These are phyloP conservation scores for Monilinia vaccinii-corymbosi DNA, from an alignment of 2,329 filamentous ascomycete species.

Conservation along the genomic window DNA sequence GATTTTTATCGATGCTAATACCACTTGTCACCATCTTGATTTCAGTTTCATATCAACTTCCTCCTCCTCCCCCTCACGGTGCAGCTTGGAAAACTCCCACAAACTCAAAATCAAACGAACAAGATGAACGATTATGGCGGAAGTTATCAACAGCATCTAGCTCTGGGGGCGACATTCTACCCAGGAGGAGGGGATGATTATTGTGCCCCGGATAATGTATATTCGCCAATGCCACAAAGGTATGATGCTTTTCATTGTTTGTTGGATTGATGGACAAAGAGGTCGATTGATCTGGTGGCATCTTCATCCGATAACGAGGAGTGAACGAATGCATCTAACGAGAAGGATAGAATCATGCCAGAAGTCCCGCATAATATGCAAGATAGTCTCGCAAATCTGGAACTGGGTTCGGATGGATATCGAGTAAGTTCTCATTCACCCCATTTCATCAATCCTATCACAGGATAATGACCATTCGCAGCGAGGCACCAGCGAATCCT, in stretches of 20 bases:
- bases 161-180: constrained; percentile 54
- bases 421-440: constrained; percentile 22
- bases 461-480: constrained; percentile 14
- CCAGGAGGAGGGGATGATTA: constrained; percentile 60
- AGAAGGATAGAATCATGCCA: constrained; percentile 68
- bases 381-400: constrained; percentile 83
- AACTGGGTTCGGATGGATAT: constrained; percentile 55
- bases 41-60: constrained; percentile 4
- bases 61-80: constrained; percentile 3
- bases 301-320: background rate
- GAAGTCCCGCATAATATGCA: constrained; percentile 97
- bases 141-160: constrained; percentile 18
- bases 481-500: constrained; percentile 12
- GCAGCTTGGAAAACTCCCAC: background rate
- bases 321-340: constrained; percentile 6
- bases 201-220: constrained; percentile 48
- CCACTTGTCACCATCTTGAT: background rate
- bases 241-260: constrained; percentile 28
- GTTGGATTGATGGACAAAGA: background rate
- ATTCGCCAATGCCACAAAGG: constrained; percentile 64
- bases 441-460: constrained; percentile 21
- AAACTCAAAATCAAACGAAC: background rate
- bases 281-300: background rate
- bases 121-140: constrained; percentile 13
- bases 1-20: background rate